These are phyloP conservation scores for Porcisia hertigi DNA, from an alignment of 208 protist genomes.

Conservation along the genomic window DNA sequence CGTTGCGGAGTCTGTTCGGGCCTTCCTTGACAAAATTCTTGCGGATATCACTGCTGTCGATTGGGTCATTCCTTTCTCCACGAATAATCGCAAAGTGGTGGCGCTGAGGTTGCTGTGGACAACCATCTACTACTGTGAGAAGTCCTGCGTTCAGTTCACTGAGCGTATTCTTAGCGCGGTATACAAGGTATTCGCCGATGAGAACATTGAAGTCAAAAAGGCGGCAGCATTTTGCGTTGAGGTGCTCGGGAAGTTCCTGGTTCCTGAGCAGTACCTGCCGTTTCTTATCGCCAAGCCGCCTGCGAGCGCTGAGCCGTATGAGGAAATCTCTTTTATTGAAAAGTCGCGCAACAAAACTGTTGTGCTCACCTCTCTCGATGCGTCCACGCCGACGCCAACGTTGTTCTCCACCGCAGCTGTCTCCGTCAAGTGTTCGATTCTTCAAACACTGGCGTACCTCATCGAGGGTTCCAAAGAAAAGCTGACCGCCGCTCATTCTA, in stretches of 20 bases:
- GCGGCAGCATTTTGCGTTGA: constrained; percentile 79
- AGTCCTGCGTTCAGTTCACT: constrained; percentile 81
- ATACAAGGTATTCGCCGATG: constrained; percentile 85
- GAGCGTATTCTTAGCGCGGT: constrained; percentile 79
- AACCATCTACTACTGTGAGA: constrained; percentile 78
- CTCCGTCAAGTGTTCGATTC: constrained; percentile 75
- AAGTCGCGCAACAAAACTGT: constrained; percentile 66
- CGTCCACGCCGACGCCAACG: constrained; percentile 38
- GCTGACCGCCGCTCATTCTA: constrained; percentile 61
- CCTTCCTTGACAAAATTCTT: constrained; percentile 69
- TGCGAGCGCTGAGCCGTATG: constrained; percentile 25
- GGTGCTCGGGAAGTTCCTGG: constrained; percentile 86
- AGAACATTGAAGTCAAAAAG: constrained; percentile 64
- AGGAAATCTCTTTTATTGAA: constrained; percentile 38
- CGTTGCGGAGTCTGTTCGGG: constrained; percentile 70
- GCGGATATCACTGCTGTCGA: constrained; percentile 79
- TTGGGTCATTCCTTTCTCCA: constrained; percentile 89
- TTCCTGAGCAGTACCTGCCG: constrained; percentile 87
- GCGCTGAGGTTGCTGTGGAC: constrained; percentile 82
- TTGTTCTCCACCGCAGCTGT: constrained; percentile 87
- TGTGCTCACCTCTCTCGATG: constrained; percentile 47
- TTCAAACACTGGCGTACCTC: constrained; percentile 66
- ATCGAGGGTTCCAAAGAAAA: constrained; percentile 65
- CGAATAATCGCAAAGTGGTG: constrained; percentile 79
- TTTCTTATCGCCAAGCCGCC: constrained; percentile 70